Evolutionary conservation across 192 early-diverging fungal species (phyloP).

Genomic region (Coemansia sp.): DNA sequence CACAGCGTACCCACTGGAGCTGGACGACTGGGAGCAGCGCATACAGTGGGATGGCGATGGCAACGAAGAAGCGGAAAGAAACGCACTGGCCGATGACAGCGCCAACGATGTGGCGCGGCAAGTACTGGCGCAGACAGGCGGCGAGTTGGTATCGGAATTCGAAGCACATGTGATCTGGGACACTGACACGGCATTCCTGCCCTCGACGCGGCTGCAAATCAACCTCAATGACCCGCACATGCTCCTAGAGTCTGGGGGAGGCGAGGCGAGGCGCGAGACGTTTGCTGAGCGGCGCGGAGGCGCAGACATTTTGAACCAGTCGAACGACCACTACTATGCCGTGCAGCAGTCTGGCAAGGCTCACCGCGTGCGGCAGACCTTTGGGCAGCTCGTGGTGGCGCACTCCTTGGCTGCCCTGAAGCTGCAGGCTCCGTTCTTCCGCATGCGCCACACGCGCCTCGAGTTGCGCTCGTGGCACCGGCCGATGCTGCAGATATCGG

Average conservation of each 20-base stretch:
- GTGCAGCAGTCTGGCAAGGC: conserved; percentile 60
- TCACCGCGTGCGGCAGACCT: conserved; percentile 80
- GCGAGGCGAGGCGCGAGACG: conserved; percentile 61
- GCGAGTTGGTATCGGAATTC: conserved; percentile 56
- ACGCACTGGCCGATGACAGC: background rate
- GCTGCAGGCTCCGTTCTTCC: conserved; percentile 76
- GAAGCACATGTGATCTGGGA: conserved; percentile 81
- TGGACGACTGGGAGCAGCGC: conserved; percentile 81
- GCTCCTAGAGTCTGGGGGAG: conserved; percentile 59
- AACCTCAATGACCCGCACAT: conserved; percentile 76
- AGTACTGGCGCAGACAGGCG: conserved; percentile 16
- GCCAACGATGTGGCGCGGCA: conserved; percentile 5
- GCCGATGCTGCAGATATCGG: conserved; percentile 66
- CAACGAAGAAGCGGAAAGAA: conserved; percentile 22
- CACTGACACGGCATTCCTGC: conserved; percentile 53
- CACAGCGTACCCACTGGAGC: conserved; percentile 65
- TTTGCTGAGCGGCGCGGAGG: conserved; percentile 40
- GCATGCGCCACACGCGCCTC: conserved; percentile 71
- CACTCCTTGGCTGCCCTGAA: conserved; percentile 86
- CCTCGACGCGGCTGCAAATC: conserved; percentile 58
- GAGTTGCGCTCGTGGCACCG: conserved; percentile 91
- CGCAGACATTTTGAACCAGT: conserved; percentile 81
- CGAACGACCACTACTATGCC: conserved; percentile 86
- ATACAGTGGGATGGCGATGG: conserved; percentile 68
- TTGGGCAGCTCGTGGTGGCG: conserved; percentile 78